Conservation (phyloP, 495 filamentous ascomycete species). For the Penicillium argentinense region DNA sequence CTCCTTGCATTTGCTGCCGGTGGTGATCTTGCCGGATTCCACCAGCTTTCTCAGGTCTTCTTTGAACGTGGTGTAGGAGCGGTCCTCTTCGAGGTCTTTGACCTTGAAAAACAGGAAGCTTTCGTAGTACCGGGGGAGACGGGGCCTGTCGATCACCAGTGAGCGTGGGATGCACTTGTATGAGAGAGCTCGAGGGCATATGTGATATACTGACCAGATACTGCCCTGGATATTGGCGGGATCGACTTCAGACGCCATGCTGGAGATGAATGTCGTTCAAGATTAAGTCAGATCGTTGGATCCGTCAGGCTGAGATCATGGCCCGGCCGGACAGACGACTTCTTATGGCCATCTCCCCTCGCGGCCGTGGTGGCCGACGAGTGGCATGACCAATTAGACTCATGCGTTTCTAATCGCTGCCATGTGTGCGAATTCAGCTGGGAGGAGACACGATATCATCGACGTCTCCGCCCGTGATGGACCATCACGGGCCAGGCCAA, state of each 20-base stretch:
- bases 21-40: conserved; percentile 1
- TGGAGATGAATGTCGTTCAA: background rate
- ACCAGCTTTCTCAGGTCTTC: background rate
- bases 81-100: conserved; percentile 1
- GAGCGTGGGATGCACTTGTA: background rate
- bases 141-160: conserved; percentile 4
- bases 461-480: conserved; percentile 2
- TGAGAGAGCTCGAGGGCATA: background rate
- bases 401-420: conserved; percentile 9
- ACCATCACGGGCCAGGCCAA: conserved; percentile 3
- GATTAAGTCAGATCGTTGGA: background rate
- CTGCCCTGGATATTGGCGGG: conserved; percentile 16
- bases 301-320: background rate
- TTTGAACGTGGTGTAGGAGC: background rate
- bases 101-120: conserved; percentile 18
- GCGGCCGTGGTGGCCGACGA: background rate
- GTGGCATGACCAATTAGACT: background rate
- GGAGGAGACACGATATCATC: conserved; percentile 7
- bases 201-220: conserved; percentile 8
- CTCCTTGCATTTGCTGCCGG: background rate
- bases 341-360: background rate
- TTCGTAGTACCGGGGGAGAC: conserved; percentile 16
- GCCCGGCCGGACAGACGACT: background rate
- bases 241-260: background rate
- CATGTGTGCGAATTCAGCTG: conserved; percentile 9